Conservation (phyloP, 2,329 filamentous ascomycete genomes). For the Exophiala sp. region DNA sequence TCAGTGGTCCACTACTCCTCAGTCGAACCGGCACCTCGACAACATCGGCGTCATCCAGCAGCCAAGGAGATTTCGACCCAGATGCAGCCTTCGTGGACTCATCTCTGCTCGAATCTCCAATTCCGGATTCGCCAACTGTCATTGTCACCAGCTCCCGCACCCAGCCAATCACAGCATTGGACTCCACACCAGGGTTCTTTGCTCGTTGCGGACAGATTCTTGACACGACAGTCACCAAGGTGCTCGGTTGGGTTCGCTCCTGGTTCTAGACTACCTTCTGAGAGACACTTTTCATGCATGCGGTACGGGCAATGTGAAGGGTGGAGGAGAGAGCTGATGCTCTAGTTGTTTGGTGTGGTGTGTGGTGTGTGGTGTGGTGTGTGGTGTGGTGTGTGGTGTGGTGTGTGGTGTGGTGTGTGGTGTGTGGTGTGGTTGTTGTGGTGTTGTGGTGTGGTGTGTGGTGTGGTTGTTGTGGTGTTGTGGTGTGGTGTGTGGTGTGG, state of each 20-base stretch:
- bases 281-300: not conserved
- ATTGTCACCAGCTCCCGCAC: conserved; percentile 6
- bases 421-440: not conserved
- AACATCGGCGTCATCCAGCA: not conserved
- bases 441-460: not conserved
- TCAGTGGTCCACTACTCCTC: conserved; percentile 1
- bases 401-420: not conserved
- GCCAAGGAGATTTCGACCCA: conserved; percentile 7
- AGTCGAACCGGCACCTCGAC: conserved; percentile 1
- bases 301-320: not conserved
- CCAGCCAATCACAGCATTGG: conserved; percentile 2
- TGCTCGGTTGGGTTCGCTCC: conserved; percentile 3
- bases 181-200: conserved; percentile 10
- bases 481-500: not conserved
- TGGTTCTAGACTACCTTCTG: conserved; percentile 30
- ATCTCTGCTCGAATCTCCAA: conserved; percentile 2
- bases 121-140: conserved; percentile 8
- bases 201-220: conserved; percentile 8
- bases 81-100: conserved; percentile 3
- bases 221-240: conserved; percentile 8
- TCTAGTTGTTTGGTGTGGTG: too few species aligned
- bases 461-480: not conserved
- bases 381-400: not conserved
- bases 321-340: not conserved
- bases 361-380: not conserved